These are phyloP conservation scores for Chlamydomonas incerta DNA, from an alignment of 139 green algal species.

Conservation along the genomic window DNA sequence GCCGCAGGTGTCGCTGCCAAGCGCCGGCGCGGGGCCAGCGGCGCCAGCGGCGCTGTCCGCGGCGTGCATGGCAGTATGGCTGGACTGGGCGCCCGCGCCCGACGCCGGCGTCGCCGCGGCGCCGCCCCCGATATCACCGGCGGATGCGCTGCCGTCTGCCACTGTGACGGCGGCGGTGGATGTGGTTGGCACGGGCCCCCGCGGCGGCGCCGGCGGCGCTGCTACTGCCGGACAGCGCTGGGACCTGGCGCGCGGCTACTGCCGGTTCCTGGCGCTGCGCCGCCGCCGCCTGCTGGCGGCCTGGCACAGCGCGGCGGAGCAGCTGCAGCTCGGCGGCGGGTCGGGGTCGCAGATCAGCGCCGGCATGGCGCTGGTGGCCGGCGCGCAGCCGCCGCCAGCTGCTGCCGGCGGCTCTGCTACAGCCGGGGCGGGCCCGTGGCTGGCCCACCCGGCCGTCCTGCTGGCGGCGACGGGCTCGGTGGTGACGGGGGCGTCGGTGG, in stretches of 20 bases:
- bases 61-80: constrained; percentile 10
- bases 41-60: neutral
- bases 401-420: too few relatives aligned
- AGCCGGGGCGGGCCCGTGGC: too few relatives aligned
- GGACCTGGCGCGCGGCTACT: constrained; percentile 18
- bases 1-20: too few relatives aligned
- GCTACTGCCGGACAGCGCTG: neutral
- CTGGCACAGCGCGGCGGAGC: neutral
- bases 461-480: neutral
- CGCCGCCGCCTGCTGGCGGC: neutral
- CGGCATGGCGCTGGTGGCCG: too few relatives aligned
- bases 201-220: neutral
- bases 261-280: neutral
- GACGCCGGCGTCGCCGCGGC: neutral
- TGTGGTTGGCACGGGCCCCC: too few relatives aligned
- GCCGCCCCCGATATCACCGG: neutral
- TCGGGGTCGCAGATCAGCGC: too few relatives aligned
- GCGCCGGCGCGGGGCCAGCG: neutral
- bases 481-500: too few relatives aligned
- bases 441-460: neutral
- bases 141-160: too few relatives aligned
- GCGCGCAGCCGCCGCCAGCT: too few relatives aligned
- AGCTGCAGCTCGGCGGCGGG: neutral
- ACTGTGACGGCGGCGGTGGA: too few relatives aligned
- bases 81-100: neutral